phyloP scores from a whole-genome alignment of 805 yeast species.

The Wickerhamiella musiphila region DNA sequence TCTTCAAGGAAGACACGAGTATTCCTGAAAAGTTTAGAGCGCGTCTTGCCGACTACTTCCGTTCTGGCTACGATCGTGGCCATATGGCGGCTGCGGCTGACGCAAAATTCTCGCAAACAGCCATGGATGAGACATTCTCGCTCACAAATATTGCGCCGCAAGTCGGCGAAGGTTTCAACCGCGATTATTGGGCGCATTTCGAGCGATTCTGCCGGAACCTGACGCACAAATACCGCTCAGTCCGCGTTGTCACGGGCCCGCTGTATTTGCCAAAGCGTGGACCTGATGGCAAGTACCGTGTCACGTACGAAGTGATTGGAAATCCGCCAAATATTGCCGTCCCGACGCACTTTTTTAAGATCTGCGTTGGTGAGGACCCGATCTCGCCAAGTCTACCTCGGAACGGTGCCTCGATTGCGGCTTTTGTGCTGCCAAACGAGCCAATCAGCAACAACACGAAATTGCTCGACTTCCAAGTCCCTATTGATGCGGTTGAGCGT shows the following conservation, averaged over 20 bases:
- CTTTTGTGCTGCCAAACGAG: slow-evolving; percentile 89
- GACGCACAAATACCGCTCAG: slow-evolving; percentile 52
- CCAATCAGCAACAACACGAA: slow-evolving; percentile 54
- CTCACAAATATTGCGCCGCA: slow-evolving; percentile 91
- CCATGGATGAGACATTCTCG: slow-evolving; percentile 89
- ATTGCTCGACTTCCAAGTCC: slow-evolving; percentile 64
- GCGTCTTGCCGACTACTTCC: slow-evolving; percentile 65
- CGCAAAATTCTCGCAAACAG: slow-evolving; percentile 74
- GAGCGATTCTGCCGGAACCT: slow-evolving; percentile 76
- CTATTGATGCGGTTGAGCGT: slow-evolving; percentile 75
- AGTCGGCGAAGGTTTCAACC: slow-evolving; percentile 92
- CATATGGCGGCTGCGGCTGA: slow-evolving; percentile 98
- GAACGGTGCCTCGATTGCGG: slow-evolving; percentile 54
- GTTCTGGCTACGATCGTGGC: slow-evolving; percentile 93
- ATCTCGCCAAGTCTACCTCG: slow-evolving; percentile 15
- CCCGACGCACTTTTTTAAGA: slow-evolving; percentile 91
- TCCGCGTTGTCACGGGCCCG: slow-evolving; percentile 87
- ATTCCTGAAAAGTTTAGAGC: slow-evolving; percentile 69
- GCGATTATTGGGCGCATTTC: slow-evolving; percentile 96
- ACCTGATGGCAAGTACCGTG: slow-evolving; percentile 73
- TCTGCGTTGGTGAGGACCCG: slow-evolving; percentile 66
- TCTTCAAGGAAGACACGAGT: slow-evolving; percentile 72
- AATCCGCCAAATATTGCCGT: slow-evolving; percentile 94
- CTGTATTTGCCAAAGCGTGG: slow-evolving; percentile 65
- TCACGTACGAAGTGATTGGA: slow-evolving; percentile 83